Evolutionary conservation across 108 stramenopile species (phyloP).

Genomic region (Cyclostephanos tholiformis): DNA sequence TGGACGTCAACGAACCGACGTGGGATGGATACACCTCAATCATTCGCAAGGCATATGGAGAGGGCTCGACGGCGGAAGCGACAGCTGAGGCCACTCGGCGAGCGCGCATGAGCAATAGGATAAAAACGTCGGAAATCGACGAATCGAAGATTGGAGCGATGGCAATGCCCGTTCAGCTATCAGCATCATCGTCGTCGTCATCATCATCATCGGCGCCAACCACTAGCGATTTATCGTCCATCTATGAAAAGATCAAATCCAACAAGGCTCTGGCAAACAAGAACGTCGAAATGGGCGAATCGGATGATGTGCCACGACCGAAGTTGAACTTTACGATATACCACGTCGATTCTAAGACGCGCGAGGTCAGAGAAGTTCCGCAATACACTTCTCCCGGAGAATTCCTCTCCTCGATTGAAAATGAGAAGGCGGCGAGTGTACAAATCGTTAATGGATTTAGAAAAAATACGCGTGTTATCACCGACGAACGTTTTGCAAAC

Average conservation of each 20-base stretch:
- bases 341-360: conserved; percentile 60
- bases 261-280: conserved; percentile 59
- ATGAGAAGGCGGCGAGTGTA: background rate
- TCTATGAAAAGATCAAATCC: conserved; percentile 17
- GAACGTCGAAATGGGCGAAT: conserved; percentile 34
- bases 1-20: conserved; percentile 56
- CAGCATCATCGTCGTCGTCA: background rate
- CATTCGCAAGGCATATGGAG: conserved; percentile 56
- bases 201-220: background rate
- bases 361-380: conserved; percentile 69
- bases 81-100: conserved; percentile 63
- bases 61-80: conserved; percentile 51
- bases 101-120: conserved; percentile 69
- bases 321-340: conserved; percentile 80
- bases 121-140: conserved; percentile 51
- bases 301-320: conserved; percentile 44
- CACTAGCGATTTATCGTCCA: background rate
- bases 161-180: conserved; percentile 8
- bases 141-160: conserved; percentile 44
- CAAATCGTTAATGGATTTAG: background rate
- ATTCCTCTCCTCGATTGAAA: conserved; percentile 28
- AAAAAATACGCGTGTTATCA: background rate
- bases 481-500: background rate
- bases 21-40: conserved; percentile 80
- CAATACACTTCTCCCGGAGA: conserved; percentile 77